A percentile compares a stretch with the other conserved stretches of the same genome.
These are phyloP conservation scores for Cucurbita argyrosperma DNA, from an alignment of 306 rosid species.

Conservation along the genomic window DNA sequence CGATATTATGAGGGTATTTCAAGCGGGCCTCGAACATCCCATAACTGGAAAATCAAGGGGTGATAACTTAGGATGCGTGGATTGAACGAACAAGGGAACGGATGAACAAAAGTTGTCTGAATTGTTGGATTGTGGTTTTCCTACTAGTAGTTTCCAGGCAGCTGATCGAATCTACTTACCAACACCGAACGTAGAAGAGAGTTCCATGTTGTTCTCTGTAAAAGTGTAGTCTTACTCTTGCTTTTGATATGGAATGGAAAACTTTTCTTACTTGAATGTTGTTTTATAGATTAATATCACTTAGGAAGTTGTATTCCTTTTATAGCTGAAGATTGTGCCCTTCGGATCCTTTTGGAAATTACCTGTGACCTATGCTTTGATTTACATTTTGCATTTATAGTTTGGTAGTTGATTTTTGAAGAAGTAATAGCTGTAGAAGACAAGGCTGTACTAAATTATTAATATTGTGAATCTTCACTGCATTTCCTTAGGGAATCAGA, in stretches of 20 bases:
- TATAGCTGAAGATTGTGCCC: background rate
- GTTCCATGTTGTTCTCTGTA: background rate
- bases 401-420: too few relatives aligned
- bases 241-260: background rate
- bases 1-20: slow-evolving; percentile 74
- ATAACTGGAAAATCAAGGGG: slow-evolving; percentile 63
- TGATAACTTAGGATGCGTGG: background rate
- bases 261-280: background rate
- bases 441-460: too few relatives aligned
- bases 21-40: slow-evolving; percentile 61
- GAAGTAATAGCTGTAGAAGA: too few relatives aligned
- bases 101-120: background rate
- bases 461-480: too few relatives aligned
- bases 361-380: too few relatives aligned
- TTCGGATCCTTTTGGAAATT: too few relatives aligned
- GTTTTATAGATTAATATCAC: background rate
- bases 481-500: too few relatives aligned
- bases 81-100: background rate
- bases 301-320: background rate
- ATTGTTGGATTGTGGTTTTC: background rate
- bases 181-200: background rate
- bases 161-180: background rate
- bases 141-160: background rate
- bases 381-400: too few relatives aligned
- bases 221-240: background rate